Conservation (phyloP, 805 yeast genomes). For the Middelhovenomyces tepae region DNA sequence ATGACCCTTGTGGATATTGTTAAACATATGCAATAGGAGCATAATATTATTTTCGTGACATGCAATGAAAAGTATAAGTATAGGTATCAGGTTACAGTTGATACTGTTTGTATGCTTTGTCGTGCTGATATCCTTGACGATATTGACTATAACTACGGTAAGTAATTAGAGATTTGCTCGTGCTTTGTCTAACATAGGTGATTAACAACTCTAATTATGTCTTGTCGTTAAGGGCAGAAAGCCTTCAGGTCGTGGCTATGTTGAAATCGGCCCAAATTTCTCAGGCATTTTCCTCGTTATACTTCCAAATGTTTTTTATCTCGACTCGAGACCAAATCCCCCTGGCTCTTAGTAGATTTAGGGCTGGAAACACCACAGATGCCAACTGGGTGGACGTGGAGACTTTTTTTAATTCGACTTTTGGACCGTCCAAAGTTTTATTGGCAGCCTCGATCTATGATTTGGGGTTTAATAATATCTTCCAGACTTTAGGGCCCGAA, state of each 20-base stretch:
- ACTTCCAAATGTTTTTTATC: conserved; percentile 62
- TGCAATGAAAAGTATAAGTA: conserved; percentile 19
- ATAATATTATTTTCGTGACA: no score
- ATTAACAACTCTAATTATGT: conserved; percentile 35
- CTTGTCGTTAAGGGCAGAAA: conserved; percentile 54
- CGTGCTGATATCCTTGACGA: conserved; percentile 55
- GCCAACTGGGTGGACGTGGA: conserved; percentile 39
- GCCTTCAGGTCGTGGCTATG: conserved; percentile 69
- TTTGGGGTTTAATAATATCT: conserved; percentile 41
- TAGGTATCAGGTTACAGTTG: conserved; percentile 68
- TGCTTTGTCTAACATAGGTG: conserved; percentile 29
- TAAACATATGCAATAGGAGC: no score
- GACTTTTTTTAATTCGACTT: conserved; percentile 47
- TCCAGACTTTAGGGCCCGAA: conserved; percentile 33
- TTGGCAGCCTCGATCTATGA: conserved; percentile 63
- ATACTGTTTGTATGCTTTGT: conserved; percentile 59
- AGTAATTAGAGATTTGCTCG: conserved; percentile 4
- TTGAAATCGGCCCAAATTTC: conserved; percentile 70
- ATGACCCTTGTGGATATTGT: no score
- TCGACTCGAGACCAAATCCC: conserved; percentile 54
- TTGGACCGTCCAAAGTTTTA: conserved; percentile 55
- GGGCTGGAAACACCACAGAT: conserved; percentile 62
- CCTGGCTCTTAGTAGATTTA: conserved; percentile 48
- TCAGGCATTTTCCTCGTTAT: conserved; percentile 54
- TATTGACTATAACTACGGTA: conserved; percentile 58